Conservation (phyloP, 2,329 filamentous ascomycete genomes). For the Claviceps maximensis region DNA sequence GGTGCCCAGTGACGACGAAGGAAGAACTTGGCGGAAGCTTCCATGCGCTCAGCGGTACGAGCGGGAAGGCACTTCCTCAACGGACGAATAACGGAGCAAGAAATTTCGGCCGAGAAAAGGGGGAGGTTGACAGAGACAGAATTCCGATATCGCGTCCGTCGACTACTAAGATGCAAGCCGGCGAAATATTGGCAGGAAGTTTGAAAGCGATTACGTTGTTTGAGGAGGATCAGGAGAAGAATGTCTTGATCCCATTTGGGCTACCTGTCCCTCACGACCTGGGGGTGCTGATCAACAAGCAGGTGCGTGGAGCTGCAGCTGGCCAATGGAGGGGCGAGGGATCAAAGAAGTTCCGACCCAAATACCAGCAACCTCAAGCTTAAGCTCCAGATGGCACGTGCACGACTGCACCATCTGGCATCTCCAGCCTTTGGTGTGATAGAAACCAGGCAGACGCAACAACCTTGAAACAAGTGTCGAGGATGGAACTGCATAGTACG, state of each 20-base stretch:
- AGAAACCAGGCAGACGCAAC: no score
- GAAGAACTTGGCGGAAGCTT: slow-evolving; percentile 20
- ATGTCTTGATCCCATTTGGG: slow-evolving; percentile 15
- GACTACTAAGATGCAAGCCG: slow-evolving; percentile 16
- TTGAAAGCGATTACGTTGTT: slow-evolving; percentile 7
- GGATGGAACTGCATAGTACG: no score
- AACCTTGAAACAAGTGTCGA: no score
- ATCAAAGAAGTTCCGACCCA: slow-evolving; percentile 11
- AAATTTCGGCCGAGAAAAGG: slow-evolving; percentile 11
- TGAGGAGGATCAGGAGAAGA: slow-evolving; percentile 9
- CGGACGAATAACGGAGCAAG: slow-evolving; percentile 6
- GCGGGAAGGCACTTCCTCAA: slow-evolving; percentile 5
- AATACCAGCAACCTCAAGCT: neutral
- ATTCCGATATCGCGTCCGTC: slow-evolving; percentile 11
- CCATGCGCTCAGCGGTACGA: slow-evolving; percentile 24
- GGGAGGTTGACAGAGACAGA: slow-evolving; percentile 7
- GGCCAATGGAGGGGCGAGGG: slow-evolving; percentile 10
- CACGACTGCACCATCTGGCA: no score
- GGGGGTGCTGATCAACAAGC: neutral
- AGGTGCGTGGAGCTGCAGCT: slow-evolving; percentile 7
- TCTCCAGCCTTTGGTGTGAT: neutral
- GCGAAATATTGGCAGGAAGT: slow-evolving; percentile 10
- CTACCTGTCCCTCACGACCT: slow-evolving; percentile 18
- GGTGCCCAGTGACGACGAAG: slow-evolving; percentile 12
- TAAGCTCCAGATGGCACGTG: neutral